Conservation (phyloP, 129 eudicot genomes). For the Cynara cardunculus region DNA sequence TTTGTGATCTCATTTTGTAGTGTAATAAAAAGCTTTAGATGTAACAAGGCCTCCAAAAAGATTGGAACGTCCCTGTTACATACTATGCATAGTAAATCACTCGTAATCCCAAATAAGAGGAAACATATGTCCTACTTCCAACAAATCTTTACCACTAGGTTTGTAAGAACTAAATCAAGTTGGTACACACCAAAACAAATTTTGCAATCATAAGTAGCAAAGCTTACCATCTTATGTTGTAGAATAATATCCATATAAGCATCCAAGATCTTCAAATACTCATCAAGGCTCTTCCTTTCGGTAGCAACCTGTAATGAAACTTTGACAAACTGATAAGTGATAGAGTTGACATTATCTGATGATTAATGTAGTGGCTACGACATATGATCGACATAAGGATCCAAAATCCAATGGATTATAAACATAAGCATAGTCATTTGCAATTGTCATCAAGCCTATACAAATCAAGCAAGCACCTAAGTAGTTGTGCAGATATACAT, state of each 20-base stretch:
- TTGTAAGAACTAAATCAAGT: slow-evolving; percentile 7
- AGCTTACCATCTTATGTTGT: slow-evolving; percentile 66
- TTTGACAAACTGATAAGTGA: slow-evolving; percentile 7
- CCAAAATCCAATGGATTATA: background rate
- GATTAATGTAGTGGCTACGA: background rate
- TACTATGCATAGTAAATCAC: background rate
- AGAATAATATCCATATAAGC: slow-evolving; percentile 73
- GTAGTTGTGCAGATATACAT: background rate
- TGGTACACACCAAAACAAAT: slow-evolving; percentile 1
- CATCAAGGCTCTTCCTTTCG: slow-evolving; percentile 45
- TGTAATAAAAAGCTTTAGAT: too few species aligned
- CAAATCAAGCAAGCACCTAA: background rate
- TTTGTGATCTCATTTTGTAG: too few species aligned
- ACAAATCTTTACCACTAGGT: background rate
- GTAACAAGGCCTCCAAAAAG: too few species aligned
- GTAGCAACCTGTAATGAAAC: slow-evolving; percentile 60
- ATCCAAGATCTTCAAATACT: slow-evolving; percentile 68
- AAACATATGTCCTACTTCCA: background rate
- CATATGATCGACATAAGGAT: background rate
- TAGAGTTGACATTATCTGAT: background rate
- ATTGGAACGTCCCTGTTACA: background rate
- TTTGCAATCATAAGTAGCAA: background rate
- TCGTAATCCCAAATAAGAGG: background rate
- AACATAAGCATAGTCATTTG: background rate
- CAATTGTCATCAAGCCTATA: background rate